Base-by-base conservation (phyloP, 1,139 yeast genomes). In the Arxiozyma heterogenica region DNA sequence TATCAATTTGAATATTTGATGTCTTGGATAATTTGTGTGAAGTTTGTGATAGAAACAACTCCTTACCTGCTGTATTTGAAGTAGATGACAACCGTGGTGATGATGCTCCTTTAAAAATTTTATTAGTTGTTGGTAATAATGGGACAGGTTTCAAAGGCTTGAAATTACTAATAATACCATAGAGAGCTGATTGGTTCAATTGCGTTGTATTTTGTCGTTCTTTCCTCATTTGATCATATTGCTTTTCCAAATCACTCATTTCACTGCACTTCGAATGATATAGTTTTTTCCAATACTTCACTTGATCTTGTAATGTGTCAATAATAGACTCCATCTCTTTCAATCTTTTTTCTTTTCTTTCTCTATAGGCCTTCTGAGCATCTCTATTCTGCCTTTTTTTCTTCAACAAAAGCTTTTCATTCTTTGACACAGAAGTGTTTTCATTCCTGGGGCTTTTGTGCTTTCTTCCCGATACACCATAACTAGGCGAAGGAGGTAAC, bases 341-440 rank as follows among this genome's bases (percentile, higher is more conserved):
- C 5, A 82, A 81, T 49, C 68, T 64, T 21, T 68, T 68, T 5
- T 73, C 71, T 44, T 70, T 64, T 51, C 75, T 64, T 51, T 71
- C 73, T 50, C 75, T 60, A 47, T 90, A 91, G 0, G 97, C 97
- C 54, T 98, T 71, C 72, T 90, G 98, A 2, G 98, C 98, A 27
- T 95, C 96, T 56, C 98, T 76, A 67, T 91, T 91, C 71, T 91
- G 97, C 0, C 96, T 95, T 70, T 90, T 51, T 45, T 54, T 89
- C 55, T 96, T 74, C 65, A 87, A 86, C 17, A 21, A 34, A 9
- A 30, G 12, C 15, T 4, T 15, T n/a, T 41, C 47, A 12, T 15
- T 23, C 6, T 42, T 43, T 17, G 17, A 25, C 6, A 27, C 6
- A 15, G 20, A 20, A 20, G 30, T 41, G 25, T 30, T 30, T 25